phyloP scores from a whole-genome alignment of 352 stramenopile genomes.

The Phytophthora vignae region DNA sequence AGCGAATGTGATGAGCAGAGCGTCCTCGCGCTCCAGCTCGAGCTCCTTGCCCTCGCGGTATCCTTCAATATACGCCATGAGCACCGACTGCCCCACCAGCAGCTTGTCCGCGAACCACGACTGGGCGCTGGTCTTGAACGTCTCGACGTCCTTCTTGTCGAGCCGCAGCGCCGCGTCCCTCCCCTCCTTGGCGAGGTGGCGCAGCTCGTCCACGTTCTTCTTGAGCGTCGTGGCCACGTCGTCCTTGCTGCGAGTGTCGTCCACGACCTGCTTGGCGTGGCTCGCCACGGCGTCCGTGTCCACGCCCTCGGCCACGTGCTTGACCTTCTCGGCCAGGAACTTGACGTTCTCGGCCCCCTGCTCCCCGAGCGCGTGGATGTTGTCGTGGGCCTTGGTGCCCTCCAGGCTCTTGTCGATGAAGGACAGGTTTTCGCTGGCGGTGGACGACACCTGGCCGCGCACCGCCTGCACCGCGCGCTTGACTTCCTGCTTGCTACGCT shows the following conservation, averaged over 20 bases:
- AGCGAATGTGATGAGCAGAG: conserved; percentile 76
- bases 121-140: conserved; percentile 66
- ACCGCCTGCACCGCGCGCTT: conserved; percentile 53
- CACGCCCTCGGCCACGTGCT: conserved; percentile 61
- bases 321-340: conserved; percentile 65
- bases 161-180: conserved; percentile 65
- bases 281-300: conserved; percentile 65
- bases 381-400: conserved; percentile 65
- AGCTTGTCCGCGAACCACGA: conserved; percentile 89
- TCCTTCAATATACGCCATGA: conserved; percentile 85
- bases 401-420: conserved; percentile 75
- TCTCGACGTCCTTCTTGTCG: conserved; percentile 71
- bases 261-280: conserved; percentile 65
- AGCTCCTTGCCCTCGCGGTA: conserved; percentile 84
- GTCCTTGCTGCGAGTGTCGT: conserved; percentile 74
- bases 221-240: conserved; percentile 70
- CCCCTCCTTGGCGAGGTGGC: conserved; percentile 64
- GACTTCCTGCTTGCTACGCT: conserved; percentile 74
- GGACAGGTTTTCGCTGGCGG: conserved; percentile 60
- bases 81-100: conserved; percentile 78
- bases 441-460: conserved; percentile 64
- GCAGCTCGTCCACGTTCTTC: conserved; percentile 78
- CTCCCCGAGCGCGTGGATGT: conserved; percentile 59
- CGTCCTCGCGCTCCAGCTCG: conserved; percentile 77
- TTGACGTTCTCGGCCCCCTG: conserved; percentile 62